Percentiles rank a stretch among this genome's conserved stretches.
phyloP scores from a whole-genome alignment of 2,329 filamentous ascomycete genomes.

The Akanthomyces muscarius region DNA sequence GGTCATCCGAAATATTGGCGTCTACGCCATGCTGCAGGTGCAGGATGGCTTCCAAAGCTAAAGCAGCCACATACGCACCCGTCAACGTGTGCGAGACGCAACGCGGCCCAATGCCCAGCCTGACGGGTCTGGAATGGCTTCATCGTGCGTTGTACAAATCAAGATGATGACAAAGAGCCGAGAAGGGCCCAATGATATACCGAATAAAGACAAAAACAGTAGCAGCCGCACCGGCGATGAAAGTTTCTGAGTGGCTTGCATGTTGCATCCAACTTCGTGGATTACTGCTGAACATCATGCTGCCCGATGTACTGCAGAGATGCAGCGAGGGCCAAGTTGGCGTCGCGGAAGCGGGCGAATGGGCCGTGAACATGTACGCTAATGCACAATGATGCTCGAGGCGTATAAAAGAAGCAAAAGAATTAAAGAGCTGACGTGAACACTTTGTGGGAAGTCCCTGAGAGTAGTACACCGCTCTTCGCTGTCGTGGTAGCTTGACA shows the following conservation, averaged over 20 bases:
- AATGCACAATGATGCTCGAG: background rate
- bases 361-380: background rate
- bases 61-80: background rate
- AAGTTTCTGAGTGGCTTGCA: conserved; percentile 25
- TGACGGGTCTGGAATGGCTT: conserved; percentile 1
- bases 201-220: too few relatives aligned
- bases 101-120: conserved; percentile 15
- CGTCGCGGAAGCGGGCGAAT: background rate
- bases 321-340: background rate
- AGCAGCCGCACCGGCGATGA: background rate
- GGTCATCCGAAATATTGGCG: too few relatives aligned
- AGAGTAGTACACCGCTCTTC: conserved; percentile 9
- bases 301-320: background rate
- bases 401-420: background rate
- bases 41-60: background rate
- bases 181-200: background rate
- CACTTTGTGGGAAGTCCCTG: background rate
- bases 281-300: background rate
- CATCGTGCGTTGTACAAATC: conserved; percentile 1
- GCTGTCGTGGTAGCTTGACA: background rate
- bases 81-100: conserved; percentile 13
- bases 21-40: background rate
- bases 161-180: background rate
- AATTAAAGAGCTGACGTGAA: background rate
- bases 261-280: conserved; percentile 29